Conservation (phyloP, 2,329 filamentous ascomycete species). For the Pseudocercospora eumusae region DNA sequence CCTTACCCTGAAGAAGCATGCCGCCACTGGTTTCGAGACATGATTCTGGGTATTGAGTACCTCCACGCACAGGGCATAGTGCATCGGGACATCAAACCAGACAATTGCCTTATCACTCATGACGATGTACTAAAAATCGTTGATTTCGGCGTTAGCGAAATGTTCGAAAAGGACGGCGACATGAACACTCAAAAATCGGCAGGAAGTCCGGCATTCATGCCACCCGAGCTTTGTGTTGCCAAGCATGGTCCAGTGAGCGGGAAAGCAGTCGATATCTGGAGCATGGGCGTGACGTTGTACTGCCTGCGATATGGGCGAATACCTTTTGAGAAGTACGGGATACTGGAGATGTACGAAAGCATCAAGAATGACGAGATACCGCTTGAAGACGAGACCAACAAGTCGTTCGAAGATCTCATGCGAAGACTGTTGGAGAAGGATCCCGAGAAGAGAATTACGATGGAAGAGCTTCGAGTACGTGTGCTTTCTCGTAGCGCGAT, state of each 20-base stretch:
- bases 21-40: conserved; percentile 88
- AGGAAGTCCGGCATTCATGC: conserved; percentile 90
- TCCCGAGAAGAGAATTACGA: conserved; percentile 76
- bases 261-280: conserved; percentile 93
- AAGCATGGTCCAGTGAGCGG: conserved; percentile 87
- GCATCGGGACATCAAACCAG: conserved; percentile 96
- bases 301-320: conserved; percentile 87
- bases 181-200: conserved; percentile 94
- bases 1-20: conserved; percentile 83
- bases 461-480: conserved; percentile 77
- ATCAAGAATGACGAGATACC: conserved; percentile 71
- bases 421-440: conserved; percentile 77
- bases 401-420: conserved; percentile 74
- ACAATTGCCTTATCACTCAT: conserved; percentile 86
- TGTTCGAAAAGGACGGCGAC: conserved; percentile 84
- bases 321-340: conserved; percentile 76
- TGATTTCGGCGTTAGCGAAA: conserved; percentile 98
- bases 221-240: conserved; percentile 85
- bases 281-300: conserved; percentile 94
- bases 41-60: conserved; percentile 94
- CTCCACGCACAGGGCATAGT: conserved; percentile 92
- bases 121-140: conserved; percentile 96
- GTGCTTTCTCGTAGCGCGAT: background rate
- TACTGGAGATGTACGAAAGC: conserved; percentile 85
- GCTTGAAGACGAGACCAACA: conserved; percentile 64